A percentile compares a stretch with the other conserved stretches of the same genome.
Evolutionary conservation across 148 eudicot species (phyloP).

Genomic region (Mesembryanthemum crystallinum): DNA sequence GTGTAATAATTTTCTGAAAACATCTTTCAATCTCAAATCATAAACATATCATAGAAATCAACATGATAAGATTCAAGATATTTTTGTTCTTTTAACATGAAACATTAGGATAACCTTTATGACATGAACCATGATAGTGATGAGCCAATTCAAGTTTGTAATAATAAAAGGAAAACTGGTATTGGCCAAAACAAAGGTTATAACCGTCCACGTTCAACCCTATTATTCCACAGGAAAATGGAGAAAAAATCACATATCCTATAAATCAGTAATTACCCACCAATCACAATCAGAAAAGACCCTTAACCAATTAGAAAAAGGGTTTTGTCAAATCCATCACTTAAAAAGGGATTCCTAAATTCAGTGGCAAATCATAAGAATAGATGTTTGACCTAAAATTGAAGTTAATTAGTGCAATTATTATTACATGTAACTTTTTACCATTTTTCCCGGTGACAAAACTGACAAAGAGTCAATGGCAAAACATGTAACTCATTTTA

Average conservation of each 20-base stretch:
- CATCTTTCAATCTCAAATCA: too few relatives aligned
- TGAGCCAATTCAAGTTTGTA: too few relatives aligned
- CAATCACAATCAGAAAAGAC: conserved; percentile 29
- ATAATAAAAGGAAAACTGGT: too few relatives aligned
- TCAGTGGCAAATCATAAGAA: conserved; percentile 9
- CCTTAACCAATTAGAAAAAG: not conserved
- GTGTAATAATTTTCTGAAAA: too few relatives aligned
- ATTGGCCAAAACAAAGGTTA: not conserved
- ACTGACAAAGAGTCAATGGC: conserved; percentile 25
- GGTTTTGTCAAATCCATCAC: conserved; percentile 3
- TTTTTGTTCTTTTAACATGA: too few relatives aligned
- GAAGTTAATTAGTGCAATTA: too few relatives aligned
- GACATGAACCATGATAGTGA: too few relatives aligned
- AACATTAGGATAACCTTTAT: too few relatives aligned
- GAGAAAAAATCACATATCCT: not conserved
- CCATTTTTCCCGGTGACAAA: conserved; percentile 23
- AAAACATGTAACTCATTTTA: conserved; percentile 15
- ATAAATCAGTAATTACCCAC: not conserved
- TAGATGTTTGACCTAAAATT: conserved; percentile 28
- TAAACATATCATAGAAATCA: too few relatives aligned
- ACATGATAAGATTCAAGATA: too few relatives aligned
- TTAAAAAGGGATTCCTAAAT: not conserved
- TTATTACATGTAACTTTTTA: too few relatives aligned
- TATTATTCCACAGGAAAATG: not conserved
- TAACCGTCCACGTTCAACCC: not conserved